Evolutionary conservation across 371 early-diverging fungal species (phyloP).

Genomic region (Amoeboradix gromovi): DNA sequence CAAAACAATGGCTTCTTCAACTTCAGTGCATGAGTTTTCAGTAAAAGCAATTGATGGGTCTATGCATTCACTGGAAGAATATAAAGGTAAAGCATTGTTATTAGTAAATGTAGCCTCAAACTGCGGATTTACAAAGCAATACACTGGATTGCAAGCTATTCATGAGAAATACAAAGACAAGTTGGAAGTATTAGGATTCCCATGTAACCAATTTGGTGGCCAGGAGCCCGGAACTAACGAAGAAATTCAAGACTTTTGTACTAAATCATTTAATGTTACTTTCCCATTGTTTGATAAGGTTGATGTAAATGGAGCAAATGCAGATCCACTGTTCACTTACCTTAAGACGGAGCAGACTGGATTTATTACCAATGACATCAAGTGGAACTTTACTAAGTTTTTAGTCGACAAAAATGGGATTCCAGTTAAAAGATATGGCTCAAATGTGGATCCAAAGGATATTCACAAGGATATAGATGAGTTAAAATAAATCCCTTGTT

Average conservation of each 20-base stretch:
- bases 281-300: conserved; percentile 61
- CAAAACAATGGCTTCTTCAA: not conserved
- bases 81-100: conserved; percentile 40
- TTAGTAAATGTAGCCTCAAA: conserved; percentile 83
- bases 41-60: conserved; percentile 16
- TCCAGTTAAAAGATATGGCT: conserved; percentile 28
- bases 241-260: conserved; percentile 6
- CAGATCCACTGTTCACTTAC: conserved; percentile 36
- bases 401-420: conserved; percentile 34
- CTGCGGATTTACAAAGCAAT: conserved; percentile 59
- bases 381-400: conserved; percentile 31
- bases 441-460: conserved; percentile 8
- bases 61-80: conserved; percentile 17
- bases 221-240: conserved; percentile 39
- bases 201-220: conserved; percentile 55
- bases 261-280: conserved; percentile 28
- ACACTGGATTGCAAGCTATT: conserved; percentile 42
- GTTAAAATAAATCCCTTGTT: too few relatives aligned
- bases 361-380: conserved; percentile 10
- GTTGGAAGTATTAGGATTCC: conserved; percentile 30
- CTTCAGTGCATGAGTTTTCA: not conserved
- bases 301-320: conserved; percentile 49
- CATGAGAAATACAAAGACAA: conserved; percentile 44
- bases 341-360: conserved; percentile 32
- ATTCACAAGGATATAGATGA: too few relatives aligned